Evolutionary conservation across 768 basidiomycete species (phyloP).

Genomic region (Russula foetens): DNA sequence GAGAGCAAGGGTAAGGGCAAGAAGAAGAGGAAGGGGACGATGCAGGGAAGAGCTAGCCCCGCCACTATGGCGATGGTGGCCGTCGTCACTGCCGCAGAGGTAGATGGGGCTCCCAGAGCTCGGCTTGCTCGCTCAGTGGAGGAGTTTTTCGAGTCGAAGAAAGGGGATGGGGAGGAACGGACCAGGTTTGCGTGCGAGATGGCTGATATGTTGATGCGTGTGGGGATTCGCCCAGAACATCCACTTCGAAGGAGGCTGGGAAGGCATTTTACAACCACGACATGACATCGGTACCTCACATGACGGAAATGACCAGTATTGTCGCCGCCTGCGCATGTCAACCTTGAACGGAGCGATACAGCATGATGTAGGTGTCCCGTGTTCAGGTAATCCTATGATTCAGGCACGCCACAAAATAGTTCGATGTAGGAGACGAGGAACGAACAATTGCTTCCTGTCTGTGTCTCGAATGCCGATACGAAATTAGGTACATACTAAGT

Average conservation of each 20-base stretch:
- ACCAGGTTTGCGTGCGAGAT: conserved; percentile 41
- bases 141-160: conserved; percentile 49
- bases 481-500: background rate
- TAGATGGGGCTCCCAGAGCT: conserved; percentile 46
- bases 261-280: conserved; percentile 34
- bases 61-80: conserved; percentile 11
- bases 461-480: background rate
- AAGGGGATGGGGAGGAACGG: conserved; percentile 39
- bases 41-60: conserved; percentile 30
- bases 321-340: background rate
- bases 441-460: background rate
- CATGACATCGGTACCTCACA: background rate
- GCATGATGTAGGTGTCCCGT: background rate
- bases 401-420: background rate
- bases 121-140: conserved; percentile 62
- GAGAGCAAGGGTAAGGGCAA: no score
- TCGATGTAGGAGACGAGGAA: background rate
- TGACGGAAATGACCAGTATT: no score
- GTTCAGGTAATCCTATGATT: background rate
- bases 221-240: conserved; percentile 56
- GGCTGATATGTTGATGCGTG: conserved; percentile 39
- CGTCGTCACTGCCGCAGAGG: conserved; percentile 16
- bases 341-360: background rate
- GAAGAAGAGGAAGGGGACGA: conserved; percentile 40
- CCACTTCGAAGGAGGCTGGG: conserved; percentile 62